Base-by-base conservation (phyloP, 2,329 filamentous ascomycete genomes). In the Dryadomyces quercus-mongolicae region DNA sequence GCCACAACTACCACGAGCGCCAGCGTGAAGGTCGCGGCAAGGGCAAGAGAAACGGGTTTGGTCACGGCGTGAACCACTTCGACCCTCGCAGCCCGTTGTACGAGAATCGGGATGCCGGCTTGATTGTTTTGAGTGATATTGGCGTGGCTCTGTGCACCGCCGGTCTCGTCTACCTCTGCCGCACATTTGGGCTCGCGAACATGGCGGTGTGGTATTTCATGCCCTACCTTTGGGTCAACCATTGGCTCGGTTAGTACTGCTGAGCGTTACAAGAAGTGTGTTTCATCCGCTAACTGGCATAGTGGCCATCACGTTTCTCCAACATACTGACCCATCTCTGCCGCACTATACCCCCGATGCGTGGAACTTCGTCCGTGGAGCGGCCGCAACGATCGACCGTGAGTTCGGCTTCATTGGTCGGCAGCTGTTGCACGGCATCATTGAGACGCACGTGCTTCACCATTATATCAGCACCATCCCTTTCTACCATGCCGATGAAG, bases 191-290 rank as follows among this genome's bases (percentile, higher is more conserved):
- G 65, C 92, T 84, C 76, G 68, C 75, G 67, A 97, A 96, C 76
- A 76, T 97, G 68, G 73, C 87, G 57, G 86, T 98, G 59, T 97
- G 93, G 92, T 98, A 98, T 74, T 83, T 91, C 65, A 67, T 94
- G 56, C 93, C 93, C 42, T 98, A 97, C 70, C 77, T 96, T 58
- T 96, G 92, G 92, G 91, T 96, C 55, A 95, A 97, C 81, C 90
- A 96, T 81, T 97, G 92, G 92, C 86, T 97, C 55, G 88, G 88
- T 93, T 83, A 78, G 87, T 79, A 2, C 15, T 22, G 47, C 16
- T 7, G 15, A 1, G 42, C 20, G 25, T 31, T 31, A 21, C 4
- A 22, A 21, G 16, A 36, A 18, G 16, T 4, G 46, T 34, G 10
- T 16, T 16, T 22, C 18, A 2, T 12, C 12, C 15, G 50, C 51